Conservation (phyloP, 345 rosid species). For the Reutealis trisperma region DNA sequence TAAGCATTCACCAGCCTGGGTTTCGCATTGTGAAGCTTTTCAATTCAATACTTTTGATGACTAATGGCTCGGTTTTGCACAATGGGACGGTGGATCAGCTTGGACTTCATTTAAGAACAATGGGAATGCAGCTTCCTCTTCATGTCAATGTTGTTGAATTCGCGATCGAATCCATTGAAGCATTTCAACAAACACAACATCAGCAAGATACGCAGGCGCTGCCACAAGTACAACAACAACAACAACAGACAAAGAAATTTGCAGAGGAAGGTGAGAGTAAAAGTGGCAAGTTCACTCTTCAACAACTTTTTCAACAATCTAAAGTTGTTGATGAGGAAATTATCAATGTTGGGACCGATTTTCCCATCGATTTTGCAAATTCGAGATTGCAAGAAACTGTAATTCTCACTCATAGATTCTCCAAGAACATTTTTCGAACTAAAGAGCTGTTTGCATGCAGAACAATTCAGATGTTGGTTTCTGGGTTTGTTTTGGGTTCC, state of each 20-base stretch:
- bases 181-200: slow-evolving; percentile 40
- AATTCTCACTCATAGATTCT: slow-evolving; percentile 82
- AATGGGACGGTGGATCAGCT: slow-evolving; percentile 83
- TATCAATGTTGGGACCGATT: slow-evolving; percentile 37
- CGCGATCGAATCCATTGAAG: slow-evolving; percentile 77
- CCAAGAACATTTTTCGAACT: slow-evolving; percentile 83
- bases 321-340: slow-evolving; percentile 62
- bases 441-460: slow-evolving; percentile 83
- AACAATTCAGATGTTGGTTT: slow-evolving; percentile 77
- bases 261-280: slow-evolving; percentile 43
- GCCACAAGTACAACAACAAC: slow-evolving; percentile 26
- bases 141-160: slow-evolving; percentile 77
- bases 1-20: slow-evolving; percentile 93
- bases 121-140: slow-evolving; percentile 64
- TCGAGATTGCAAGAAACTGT: slow-evolving; percentile 66
- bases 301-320: slow-evolving; percentile 84
- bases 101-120: slow-evolving; percentile 39
- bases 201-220: slow-evolving; percentile 26
- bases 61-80: slow-evolving; percentile 74
- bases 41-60: slow-evolving; percentile 72
- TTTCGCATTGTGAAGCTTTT: slow-evolving; percentile 85
- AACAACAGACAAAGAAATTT: slow-evolving; percentile 28
- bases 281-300: slow-evolving; percentile 65
- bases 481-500: slow-evolving; percentile 87
- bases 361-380: slow-evolving; percentile 57